Evolutionary conservation across 371 early-diverging fungal species (phyloP).

Genomic region (Parasitella parasitica): DNA sequence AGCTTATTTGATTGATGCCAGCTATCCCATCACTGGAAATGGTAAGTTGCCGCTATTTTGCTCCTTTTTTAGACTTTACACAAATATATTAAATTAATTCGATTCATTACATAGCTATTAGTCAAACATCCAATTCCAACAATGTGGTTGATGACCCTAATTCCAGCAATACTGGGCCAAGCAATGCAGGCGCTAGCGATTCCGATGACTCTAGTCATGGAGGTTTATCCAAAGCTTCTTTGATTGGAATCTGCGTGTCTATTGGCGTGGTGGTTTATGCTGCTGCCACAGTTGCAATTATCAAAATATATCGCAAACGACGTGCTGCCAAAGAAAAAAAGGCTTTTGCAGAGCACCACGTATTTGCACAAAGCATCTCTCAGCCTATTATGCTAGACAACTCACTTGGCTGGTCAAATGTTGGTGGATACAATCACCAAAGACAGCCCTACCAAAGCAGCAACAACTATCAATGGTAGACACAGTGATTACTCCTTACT

Average conservation of each 20-base stretch:
- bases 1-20: constrained; percentile 35
- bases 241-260: constrained; percentile 48
- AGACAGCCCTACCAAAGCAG: not conserved
- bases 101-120: not conserved
- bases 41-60: not conserved
- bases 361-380: constrained; percentile 40
- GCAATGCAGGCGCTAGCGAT: not conserved
- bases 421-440: not conserved
- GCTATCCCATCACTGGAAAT: constrained; percentile 24
- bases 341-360: constrained; percentile 36
- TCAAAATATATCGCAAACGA: constrained; percentile 38
- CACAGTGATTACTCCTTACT: not conserved
- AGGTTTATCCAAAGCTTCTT: constrained; percentile 35
- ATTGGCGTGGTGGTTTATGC: constrained; percentile 45
- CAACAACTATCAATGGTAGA: constrained; percentile 15
- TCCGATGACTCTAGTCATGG: not conserved
- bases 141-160: not conserved
- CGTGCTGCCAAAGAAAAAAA: constrained; percentile 26
- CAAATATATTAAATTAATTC: not conserved
- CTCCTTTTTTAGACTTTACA: not conserved
- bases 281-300: constrained; percentile 34
- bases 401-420: constrained; percentile 23
- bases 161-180: not conserved
- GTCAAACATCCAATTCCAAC: not conserved
- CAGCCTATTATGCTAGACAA: constrained; percentile 34